A percentile compares a stretch with the other conserved stretches of the same genome.
phyloP scores from a whole-genome alignment of 495 filamentous ascomycete species.

The Darksidea phi region DNA sequence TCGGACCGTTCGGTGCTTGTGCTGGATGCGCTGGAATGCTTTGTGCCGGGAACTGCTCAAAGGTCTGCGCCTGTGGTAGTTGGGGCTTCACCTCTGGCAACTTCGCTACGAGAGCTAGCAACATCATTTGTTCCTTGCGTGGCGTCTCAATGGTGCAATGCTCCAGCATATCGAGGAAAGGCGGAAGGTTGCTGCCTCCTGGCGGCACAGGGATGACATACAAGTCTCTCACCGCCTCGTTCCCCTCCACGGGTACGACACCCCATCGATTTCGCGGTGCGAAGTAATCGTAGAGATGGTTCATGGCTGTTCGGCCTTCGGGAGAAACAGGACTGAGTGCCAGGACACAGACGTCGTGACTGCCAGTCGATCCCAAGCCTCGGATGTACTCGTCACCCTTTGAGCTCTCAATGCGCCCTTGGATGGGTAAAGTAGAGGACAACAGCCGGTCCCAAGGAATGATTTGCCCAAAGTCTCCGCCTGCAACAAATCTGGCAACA shows the following conservation, averaged over 20 bases:
- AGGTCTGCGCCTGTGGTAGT: constrained; percentile 48
- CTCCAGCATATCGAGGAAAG: constrained; percentile 74
- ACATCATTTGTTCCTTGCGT: constrained; percentile 63
- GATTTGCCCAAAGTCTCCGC: constrained; percentile 65
- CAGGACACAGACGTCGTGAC: constrained; percentile 69
- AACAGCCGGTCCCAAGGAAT: constrained; percentile 70
- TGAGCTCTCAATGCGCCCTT: constrained; percentile 77
- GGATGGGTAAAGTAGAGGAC: constrained; percentile 65
- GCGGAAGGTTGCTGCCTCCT: constrained; percentile 43
- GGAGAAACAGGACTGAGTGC: constrained; percentile 51
- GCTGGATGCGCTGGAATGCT: constrained; percentile 9
- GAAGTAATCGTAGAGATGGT: constrained; percentile 77
- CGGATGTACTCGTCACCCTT: constrained; percentile 87
- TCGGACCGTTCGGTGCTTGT: constrained; percentile 1
- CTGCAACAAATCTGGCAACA: constrained; percentile 78
- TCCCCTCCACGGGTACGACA: constrained; percentile 61
- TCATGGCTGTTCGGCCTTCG: constrained; percentile 56
- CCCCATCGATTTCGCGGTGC: constrained; percentile 72
- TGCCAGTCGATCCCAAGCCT: constrained; percentile 67
- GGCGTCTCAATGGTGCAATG: constrained; percentile 69
- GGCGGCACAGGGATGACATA: constrained; percentile 46
- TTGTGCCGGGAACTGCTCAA: constrained; percentile 1
- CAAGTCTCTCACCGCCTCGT: constrained; percentile 41
- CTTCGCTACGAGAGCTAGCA: constrained; percentile 75
- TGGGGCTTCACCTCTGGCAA: constrained; percentile 42